Evolutionary conservation across 2,329 filamentous ascomycete genomes (phyloP), one percentile per base, ranked within the genome.

Genomic region (Aspergillus sergii): DNA sequence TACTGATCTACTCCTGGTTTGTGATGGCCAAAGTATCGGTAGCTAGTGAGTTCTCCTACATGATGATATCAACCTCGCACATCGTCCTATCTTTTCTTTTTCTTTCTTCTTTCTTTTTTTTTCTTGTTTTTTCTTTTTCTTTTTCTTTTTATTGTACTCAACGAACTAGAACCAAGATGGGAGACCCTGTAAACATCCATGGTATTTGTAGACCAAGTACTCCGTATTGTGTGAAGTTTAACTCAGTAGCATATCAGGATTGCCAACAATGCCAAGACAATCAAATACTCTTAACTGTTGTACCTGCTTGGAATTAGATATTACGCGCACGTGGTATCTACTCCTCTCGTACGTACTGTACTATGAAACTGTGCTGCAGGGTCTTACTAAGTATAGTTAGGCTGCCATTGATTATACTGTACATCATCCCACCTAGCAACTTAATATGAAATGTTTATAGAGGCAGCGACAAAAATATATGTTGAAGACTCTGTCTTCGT

Each of bases 351-450:
- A 36, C 14, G 34, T 34, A 36, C 34, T 14, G 34, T 16, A 36
- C 34, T 16, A 36, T 34, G 34, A 16, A 41, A n/a, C 16, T 41
- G 39, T 41, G 16, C 39, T 41, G 39, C 39, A 41, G 39, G 39
- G 39, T 41, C 39, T 10, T 48, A 28, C 45, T 28, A 19, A 48
- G 45, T 23, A 48, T 48, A 48, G 45, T 48, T 48, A 28, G 45
- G 5, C 12, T 26, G 23, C 43, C 11, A 21, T 45, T 45, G 2
- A 23, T 45, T 45, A 21, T 45, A n/a, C 39, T 45, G 11, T 45
- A n/a, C 39, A 41, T 41, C 19, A 9, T 10, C 39, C 16, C 39
- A 19, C 16, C 39, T 11, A 21, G 19, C 9, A 23, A 23, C 9
- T 46, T 12, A 23, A 10, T 46, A 46, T 5, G 43, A 23, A 9